These are phyloP conservation scores for Verticillium alfalfae DNA, from an alignment of 2,329 filamentous ascomycete genomes.

Conservation along the genomic window DNA sequence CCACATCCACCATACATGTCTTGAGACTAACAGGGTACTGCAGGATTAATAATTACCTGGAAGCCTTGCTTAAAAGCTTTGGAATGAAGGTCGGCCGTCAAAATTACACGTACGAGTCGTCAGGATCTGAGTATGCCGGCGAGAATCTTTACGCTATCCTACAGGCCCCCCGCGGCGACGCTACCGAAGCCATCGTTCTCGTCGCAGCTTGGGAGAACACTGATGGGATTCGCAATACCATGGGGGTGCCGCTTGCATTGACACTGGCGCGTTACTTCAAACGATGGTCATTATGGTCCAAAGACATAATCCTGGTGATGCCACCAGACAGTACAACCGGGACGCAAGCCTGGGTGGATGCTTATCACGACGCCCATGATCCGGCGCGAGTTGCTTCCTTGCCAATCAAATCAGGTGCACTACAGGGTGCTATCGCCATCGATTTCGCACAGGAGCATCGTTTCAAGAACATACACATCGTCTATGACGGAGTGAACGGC, in stretches of 20 bases:
- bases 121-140: slow-evolving; percentile 67
- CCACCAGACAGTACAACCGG: slow-evolving; percentile 85
- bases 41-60: slow-evolving; percentile 65
- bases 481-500: slow-evolving; percentile 94
- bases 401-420: slow-evolving; percentile 83
- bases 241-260: slow-evolving; percentile 79
- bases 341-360: slow-evolving; percentile 94
- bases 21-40: background rate
- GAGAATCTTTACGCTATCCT: slow-evolving; percentile 93
- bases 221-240: slow-evolving; percentile 72
- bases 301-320: slow-evolving; percentile 91
- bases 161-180: slow-evolving; percentile 89
- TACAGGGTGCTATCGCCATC: slow-evolving; percentile 89
- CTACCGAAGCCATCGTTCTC: slow-evolving; percentile 92
- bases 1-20: background rate
- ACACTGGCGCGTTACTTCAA: slow-evolving; percentile 94
- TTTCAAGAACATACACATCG: slow-evolving; percentile 83
- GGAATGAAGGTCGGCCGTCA: slow-evolving; percentile 86
- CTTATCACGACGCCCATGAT: slow-evolving; percentile 88
- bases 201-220: slow-evolving; percentile 85
- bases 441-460: slow-evolving; percentile 83
- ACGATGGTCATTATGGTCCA: slow-evolving; percentile 96
- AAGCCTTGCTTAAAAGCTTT: slow-evolving; percentile 67
- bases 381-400: slow-evolving; percentile 65
- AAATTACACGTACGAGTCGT: slow-evolving; percentile 78